Conservation (phyloP, 371 early-diverging fungal genomes). For the Actinomucor elegans region DNA sequence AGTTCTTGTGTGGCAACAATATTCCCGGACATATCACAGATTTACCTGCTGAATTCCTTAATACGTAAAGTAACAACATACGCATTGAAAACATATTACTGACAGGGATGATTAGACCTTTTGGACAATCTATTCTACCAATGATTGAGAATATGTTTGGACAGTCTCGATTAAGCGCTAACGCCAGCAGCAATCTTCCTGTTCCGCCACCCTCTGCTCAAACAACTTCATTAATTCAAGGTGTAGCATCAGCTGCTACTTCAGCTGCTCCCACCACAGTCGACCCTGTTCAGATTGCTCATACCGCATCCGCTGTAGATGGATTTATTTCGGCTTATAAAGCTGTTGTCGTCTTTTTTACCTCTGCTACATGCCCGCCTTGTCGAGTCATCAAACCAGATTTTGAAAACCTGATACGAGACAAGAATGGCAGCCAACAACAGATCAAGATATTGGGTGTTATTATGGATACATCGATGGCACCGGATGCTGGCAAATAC, state of each 20-base stretch:
- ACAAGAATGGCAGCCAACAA: constrained; percentile 35
- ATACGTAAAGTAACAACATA: constrained; percentile 49
- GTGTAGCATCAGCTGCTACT: constrained; percentile 38
- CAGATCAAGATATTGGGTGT: constrained; percentile 56
- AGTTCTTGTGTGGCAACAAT: constrained; percentile 74
- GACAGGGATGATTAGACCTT: constrained; percentile 50
- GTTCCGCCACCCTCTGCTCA: constrained; percentile 9
- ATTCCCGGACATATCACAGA: constrained; percentile 78
- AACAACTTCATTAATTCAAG: constrained; percentile 25
- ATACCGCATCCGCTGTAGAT: constrained; percentile 31
- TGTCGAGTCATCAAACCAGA: constrained; percentile 73
- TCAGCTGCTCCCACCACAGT: constrained; percentile 34
- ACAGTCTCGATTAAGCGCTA: constrained; percentile 35
- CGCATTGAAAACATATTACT: neutral
- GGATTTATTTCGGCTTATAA: constrained; percentile 43
- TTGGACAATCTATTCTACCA: constrained; percentile 76
- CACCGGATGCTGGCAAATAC: constrained; percentile 57
- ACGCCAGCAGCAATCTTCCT: neutral
- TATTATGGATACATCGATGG: constrained; percentile 61
- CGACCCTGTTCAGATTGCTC: constrained; percentile 32
- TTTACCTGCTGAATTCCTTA: constrained; percentile 68
- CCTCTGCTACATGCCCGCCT: constrained; percentile 71
- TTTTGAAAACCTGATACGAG: constrained; percentile 58
- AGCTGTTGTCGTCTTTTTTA: constrained; percentile 74
- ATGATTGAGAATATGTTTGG: constrained; percentile 84